Evolutionary conservation across 495 filamentous ascomycete genomes (phyloP), one percentile per base, ranked within the genome.

Genomic region (Beverwykella pulmonaria): DNA sequence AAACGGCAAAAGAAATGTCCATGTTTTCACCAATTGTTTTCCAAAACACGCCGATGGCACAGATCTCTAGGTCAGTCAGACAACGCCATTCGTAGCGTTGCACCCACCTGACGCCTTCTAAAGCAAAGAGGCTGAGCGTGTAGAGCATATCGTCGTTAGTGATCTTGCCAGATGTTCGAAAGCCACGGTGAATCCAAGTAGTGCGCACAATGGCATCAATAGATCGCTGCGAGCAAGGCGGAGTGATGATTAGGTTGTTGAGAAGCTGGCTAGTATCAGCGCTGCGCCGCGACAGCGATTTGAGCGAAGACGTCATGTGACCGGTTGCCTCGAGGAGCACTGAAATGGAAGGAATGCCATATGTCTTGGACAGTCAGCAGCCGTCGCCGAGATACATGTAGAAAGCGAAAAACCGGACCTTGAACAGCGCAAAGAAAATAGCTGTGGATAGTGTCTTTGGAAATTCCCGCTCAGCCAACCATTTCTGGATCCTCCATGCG

Each of bases 71-170:
- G 0, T 86, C 82, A 25, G 79, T 86, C 53, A 89, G 69, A 0
- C 72, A 19, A 4, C 88, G 81, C 88, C 88, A 91, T 67, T 91
- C 88, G 71, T 82, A 88, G 6, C 73, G 68, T 9, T 77, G 69
- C 10, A 85, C 81, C 76, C 87, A 91, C 6, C 79, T 75, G 48
- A 82, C 75, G 0, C 86, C 87, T 65, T 90, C 82, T 0, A 79
- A 69, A 0, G 85, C 81, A 71, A 89, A 90, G 0, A 89, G 79
- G 14, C 79, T 81, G 0, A 90, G 80, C 1, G 87, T 90, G 74
- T 88, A 91, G 1, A 91, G 79, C 74, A 90, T 81, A 64, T 90
- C 88, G 14, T 82, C 78, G 26, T 90, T 83, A 17, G 75, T 75
- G 65, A 91, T 90, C 63, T 82, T 82, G 41, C 86, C 86, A 1